Conservation (phyloP, 1,139 yeast genomes). For the Waltiozyma sp. region DNA sequence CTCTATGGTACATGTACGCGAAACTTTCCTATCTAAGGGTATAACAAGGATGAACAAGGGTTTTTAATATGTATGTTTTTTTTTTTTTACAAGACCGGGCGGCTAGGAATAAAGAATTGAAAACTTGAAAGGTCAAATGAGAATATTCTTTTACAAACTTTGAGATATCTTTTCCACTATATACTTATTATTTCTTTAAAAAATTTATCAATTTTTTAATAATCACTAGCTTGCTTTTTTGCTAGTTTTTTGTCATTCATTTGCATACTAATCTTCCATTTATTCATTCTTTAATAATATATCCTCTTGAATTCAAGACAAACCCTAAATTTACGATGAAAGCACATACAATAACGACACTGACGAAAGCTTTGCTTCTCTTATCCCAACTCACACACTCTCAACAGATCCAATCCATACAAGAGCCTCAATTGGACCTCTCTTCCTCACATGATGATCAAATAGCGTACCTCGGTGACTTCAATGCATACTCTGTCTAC, state of each 20-base stretch:
- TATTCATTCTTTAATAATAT: not conserved
- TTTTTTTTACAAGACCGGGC: no score
- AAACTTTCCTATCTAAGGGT: not conserved
- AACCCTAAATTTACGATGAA: no score
- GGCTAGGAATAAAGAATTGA: no score
- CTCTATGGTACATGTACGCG: not conserved
- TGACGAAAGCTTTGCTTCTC: conserved; percentile 1
- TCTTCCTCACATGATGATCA: conserved; percentile 25
- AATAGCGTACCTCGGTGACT: conserved; percentile 56
- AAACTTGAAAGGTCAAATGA: not conserved
- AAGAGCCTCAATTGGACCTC: conserved; percentile 15
- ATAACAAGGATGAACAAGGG: no score
- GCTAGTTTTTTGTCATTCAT: no score
- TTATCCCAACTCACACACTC: conserved; percentile 2
- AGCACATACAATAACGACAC: not conserved
- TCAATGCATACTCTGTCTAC: conserved; percentile 50
- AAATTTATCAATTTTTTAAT: no score
- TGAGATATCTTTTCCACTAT: not conserved
- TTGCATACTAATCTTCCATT: not conserved
- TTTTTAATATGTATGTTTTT: no score
- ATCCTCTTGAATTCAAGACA: no score
- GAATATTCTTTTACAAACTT: not conserved
- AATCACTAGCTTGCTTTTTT: no score
- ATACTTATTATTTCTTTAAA: no score
- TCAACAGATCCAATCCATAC: conserved; percentile 7